These are phyloP conservation scores for Rhynchospora tenuis DNA, from an alignment of 176 grass and related monocot species.

Conservation along the genomic window DNA sequence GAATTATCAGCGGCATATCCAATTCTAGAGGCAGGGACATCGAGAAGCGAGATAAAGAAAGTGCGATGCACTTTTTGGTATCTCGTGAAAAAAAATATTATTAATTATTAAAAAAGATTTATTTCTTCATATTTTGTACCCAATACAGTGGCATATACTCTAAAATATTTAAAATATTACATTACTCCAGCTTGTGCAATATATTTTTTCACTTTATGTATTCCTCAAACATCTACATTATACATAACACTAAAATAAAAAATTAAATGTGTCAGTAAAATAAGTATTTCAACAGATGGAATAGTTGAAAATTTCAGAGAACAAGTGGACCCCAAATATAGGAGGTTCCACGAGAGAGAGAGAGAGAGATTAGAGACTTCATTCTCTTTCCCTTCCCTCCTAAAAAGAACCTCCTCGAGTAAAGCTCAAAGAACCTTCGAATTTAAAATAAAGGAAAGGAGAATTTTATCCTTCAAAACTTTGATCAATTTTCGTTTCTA, in stretches of 20 bases:
- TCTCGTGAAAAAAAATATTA: background rate
- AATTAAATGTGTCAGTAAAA: background rate
- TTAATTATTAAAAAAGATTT: background rate
- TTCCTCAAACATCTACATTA: too few relatives aligned
- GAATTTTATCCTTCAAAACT: background rate
- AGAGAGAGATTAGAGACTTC: background rate
- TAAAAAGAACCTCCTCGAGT: background rate
- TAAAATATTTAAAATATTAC: background rate
- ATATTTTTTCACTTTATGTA: background rate
- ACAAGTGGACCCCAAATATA: background rate
- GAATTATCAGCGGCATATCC: constrained; percentile 7
- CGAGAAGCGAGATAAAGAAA: background rate
- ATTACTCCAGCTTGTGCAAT: background rate
- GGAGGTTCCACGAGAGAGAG: background rate
- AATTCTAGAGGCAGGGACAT: background rate
- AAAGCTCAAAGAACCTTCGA: too few relatives aligned
- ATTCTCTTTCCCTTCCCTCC: background rate
- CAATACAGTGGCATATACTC: background rate
- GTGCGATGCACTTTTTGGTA: background rate
- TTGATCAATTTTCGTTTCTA: background rate
- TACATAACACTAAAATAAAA: too few relatives aligned
- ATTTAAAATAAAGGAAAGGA: too few relatives aligned
- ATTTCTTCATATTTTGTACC: background rate
- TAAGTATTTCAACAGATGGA: background rate
- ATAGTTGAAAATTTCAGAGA: background rate